phyloP scores from a whole-genome alignment of 495 filamentous ascomycete species.

The Neurospora sp. region DNA sequence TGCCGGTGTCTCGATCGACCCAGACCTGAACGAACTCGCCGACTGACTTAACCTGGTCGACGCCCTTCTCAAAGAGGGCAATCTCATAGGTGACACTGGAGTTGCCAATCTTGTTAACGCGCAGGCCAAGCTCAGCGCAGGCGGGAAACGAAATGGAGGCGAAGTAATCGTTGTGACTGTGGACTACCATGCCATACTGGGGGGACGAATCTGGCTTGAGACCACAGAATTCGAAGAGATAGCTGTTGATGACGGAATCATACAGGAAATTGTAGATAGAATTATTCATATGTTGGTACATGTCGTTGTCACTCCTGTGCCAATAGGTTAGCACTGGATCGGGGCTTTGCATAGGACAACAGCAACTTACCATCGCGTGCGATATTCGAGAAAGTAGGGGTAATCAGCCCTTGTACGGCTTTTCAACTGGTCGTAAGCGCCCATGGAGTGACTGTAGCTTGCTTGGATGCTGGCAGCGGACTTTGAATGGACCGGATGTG shows the following conservation, averaged over 20 bases:
- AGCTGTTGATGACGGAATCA: conserved; percentile 86
- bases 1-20: conserved; percentile 61
- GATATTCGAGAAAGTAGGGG: conserved; percentile 66
- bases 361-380: conserved; percentile 69
- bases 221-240: conserved; percentile 70
- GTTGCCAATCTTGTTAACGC: conserved; percentile 73
- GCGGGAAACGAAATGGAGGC: conserved; percentile 74
- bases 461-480: not conserved
- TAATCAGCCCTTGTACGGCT: conserved; percentile 62
- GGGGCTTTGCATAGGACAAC: not conserved
- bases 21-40: conserved; percentile 87
- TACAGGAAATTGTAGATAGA: conserved; percentile 71
- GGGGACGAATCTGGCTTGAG: conserved; percentile 58
- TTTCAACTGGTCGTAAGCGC: conserved; percentile 42
- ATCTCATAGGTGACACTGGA: conserved; percentile 92
- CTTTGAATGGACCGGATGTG: not conserved
- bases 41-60: conserved; percentile 71
- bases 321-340: not conserved
- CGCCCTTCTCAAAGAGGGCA: conserved; percentile 68
- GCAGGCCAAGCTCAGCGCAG: conserved; percentile 66
- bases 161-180: conserved; percentile 77
- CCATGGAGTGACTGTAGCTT: conserved; percentile 14
- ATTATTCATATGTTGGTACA: conserved; percentile 86
- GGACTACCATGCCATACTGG: conserved; percentile 74
- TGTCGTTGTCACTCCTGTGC: conserved; percentile 83